Evolutionary conservation across 2,329 filamentous ascomycete species (phyloP), one percentile per base, ranked within the genome.

Genomic region (Rosellinia necatrix): DNA sequence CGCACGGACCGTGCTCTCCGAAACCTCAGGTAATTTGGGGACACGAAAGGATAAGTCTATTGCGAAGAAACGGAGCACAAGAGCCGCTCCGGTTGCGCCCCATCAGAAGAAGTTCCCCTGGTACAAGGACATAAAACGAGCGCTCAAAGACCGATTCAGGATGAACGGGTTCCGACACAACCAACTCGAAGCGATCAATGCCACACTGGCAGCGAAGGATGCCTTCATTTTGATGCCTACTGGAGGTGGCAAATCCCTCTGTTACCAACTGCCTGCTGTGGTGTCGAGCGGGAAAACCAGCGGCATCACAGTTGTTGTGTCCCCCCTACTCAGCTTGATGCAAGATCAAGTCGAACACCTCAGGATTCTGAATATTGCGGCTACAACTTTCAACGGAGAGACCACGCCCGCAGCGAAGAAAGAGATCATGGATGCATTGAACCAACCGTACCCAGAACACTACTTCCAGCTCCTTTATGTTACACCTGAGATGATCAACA

Each of bases 221-320:
- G 88, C 90, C 0, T 99, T 99, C 70, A 89, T 99, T 13, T 79
- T 99, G 34, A 99, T 99, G 94, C 94, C 96, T 2, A 99, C 94
- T 0, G 94, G 94, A 49, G 94, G 94, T 58, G 94, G 94, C 37
- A 99, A 99, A 71, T 97, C 93, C 1, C 79, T 99, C 1, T 97
- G 94, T 72, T 99, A 99, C 71, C 96, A 99, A 71, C 77, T 99
- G 10, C 96, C 94, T 12, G 91, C 94, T 2, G 83, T 97, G 17
- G 81, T 99, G 27, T 84, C 81, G 43, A 89, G 85, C 41, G 94
- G 94, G 38, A 89, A 83, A 66, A 97, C 93, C 0, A 79, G 79
- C 29, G 96, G 94, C 3, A 86, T 99, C 21, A 97, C 93, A 0
- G 82, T 99, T 50, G 94, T 99, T 2, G 85, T 99, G n/a, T 97